Conservation (phyloP, 2,329 filamentous ascomycete species). For the Cladosporium austrohemisphaericum region DNA sequence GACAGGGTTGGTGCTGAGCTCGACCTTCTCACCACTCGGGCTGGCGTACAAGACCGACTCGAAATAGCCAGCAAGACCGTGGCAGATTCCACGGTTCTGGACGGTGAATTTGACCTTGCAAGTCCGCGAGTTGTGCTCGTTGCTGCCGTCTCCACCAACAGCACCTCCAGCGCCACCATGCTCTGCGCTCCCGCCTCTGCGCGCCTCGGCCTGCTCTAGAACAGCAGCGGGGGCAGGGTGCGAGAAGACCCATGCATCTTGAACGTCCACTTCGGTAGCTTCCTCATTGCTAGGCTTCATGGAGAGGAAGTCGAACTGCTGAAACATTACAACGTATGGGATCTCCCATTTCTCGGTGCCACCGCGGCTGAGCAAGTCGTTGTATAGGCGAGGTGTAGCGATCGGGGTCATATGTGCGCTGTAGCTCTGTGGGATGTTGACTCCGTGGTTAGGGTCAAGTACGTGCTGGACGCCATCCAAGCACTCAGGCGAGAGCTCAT, state of each 20-base stretch:
- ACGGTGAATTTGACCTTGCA: conserved; percentile 76
- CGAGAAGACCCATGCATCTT: conserved; percentile 74
- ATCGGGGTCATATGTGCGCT: conserved; percentile 93
- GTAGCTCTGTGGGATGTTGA: conserved; percentile 91
- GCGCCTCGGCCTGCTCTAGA: conserved; percentile 52
- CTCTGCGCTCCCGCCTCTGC: conserved; percentile 61
- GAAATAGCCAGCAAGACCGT: conserved; percentile 92
- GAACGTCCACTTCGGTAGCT: conserved; percentile 52
- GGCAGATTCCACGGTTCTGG: conserved; percentile 73
- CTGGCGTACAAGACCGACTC: conserved; percentile 85
- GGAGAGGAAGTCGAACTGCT: conserved; percentile 71
- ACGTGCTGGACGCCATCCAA: conserved; percentile 93
- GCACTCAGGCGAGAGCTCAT: conserved; percentile 94
- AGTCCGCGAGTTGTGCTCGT: conserved; percentile 86
- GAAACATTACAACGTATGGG: conserved; percentile 91
- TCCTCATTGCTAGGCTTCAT: not conserved
- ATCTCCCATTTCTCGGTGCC: conserved; percentile 69
- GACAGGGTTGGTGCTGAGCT: conserved; percentile 88
- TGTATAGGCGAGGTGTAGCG: conserved; percentile 77
- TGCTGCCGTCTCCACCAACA: conserved; percentile 72
- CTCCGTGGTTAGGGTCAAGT: conserved; percentile 72
- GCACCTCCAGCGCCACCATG: conserved; percentile 69
- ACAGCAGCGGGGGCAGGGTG: conserved; percentile 66
- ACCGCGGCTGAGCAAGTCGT: conserved; percentile 67
- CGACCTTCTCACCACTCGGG: conserved; percentile 50